These are phyloP conservation scores for Macrotyloma uniflorum DNA, from an alignment of 306 rosid genomes.

Conservation along the genomic window DNA sequence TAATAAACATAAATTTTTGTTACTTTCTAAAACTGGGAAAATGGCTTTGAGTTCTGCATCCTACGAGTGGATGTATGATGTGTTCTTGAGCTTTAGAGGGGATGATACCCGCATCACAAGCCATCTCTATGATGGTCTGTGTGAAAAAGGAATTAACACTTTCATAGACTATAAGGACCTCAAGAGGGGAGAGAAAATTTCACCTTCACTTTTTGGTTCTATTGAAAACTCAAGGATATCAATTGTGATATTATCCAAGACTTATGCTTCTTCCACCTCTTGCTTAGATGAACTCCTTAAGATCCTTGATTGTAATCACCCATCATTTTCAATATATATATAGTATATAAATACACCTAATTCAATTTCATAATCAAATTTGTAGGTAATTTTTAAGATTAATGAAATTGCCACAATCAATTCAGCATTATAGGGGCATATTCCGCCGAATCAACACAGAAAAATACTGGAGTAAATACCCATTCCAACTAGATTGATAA, in stretches of 20 bases:
- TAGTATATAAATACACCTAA: not conserved
- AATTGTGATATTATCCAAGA: not conserved
- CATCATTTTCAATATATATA: slow-evolving; percentile 7
- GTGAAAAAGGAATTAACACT: slow-evolving; percentile 1
- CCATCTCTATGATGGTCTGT: not conserved
- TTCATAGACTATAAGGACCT: slow-evolving; percentile 6
- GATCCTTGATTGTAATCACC: not conserved
- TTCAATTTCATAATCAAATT: slow-evolving; percentile 17
- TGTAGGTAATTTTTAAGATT: not conserved
- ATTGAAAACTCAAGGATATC: slow-evolving; percentile 2
- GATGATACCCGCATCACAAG: not conserved
- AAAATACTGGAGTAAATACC: not conserved
- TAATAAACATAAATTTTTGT: not conserved
- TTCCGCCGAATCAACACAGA: not conserved
- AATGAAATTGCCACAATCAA: slow-evolving; percentile 16
- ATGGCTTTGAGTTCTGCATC: slow-evolving; percentile 7
- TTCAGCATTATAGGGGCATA: slow-evolving; percentile 19
- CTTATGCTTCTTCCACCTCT: not conserved
- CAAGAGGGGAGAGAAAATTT: not conserved
- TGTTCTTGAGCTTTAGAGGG: not conserved
- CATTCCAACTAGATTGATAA: not conserved
- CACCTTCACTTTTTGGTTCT: not conserved
- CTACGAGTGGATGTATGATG: not conserved
- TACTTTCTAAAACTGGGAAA: not conserved
- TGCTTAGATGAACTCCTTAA: slow-evolving; percentile 19